Base-by-base conservation (phyloP, 805 yeast genomes). In the Lipomyces mesembrius region DNA sequence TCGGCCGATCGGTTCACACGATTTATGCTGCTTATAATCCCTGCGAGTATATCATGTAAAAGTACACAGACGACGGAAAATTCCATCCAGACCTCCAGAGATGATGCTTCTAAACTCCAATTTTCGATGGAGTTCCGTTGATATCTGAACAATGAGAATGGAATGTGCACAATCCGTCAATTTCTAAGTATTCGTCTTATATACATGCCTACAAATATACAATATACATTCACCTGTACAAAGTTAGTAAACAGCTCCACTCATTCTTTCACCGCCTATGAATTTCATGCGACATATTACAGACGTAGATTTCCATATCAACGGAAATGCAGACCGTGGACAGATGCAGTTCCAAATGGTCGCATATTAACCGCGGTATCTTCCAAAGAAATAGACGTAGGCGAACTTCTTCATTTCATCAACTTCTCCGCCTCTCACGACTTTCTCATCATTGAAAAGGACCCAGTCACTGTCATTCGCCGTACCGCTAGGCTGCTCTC, bases 371-470 rank as follows among this genome's bases (percentile, higher is more conserved):
- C 20, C 8, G 1, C 55, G 55, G 9, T 65, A 71, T 27, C 80
- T 74, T 65, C 75, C 76, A 61, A 80, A 81, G 55, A 82, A 73
- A 70, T 82, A 84, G 3, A 84, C 78, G 70, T 84, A 85, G 1
- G 86, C 82, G 73, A 84, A 82, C 65, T 79, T 78, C 70, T 81
- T 80, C 75, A 84, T 77, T 66, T 83, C 87, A 49, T 80, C 80
- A 1, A 61, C 69, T 25, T 72, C 72, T 1, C 81, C 81, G 7
- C 80, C 82, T 34, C 69, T 62, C 5, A 89, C 94, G 2, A 92
- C 96, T 77, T 91, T 92, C 73, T 92, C 98, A 75, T 92, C 98
- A 75, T 92, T 92, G 79, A 87, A 93, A 55, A 92, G 79, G 1
- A 89, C 88, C 97, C 97, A 92, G 62, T 81, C 79, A 61, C 73